Percentiles rank a stretch among this genome's conserved stretches.
Conservation (phyloP, 345 rosid genomes). For the Citrus medica region DNA sequence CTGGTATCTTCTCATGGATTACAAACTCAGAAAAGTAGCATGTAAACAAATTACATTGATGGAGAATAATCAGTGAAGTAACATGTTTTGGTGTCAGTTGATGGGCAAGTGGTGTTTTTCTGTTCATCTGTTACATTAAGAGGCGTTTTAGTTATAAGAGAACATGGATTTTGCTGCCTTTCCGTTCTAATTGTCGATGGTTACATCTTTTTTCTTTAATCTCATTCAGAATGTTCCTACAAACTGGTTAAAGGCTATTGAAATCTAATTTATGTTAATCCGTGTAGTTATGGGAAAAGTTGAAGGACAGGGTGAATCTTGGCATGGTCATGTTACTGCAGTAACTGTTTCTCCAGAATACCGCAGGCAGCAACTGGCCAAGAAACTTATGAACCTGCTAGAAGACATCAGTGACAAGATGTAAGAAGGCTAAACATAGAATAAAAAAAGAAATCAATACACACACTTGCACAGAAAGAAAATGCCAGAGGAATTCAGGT, state of each 20-base stretch:
- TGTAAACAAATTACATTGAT: not conserved
- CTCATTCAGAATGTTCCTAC: not conserved
- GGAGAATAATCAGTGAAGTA: not conserved
- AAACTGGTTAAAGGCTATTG: not conserved
- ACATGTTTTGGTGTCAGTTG: not conserved
- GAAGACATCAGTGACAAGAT: constrained; percentile 87
- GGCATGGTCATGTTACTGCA: constrained; percentile 99
- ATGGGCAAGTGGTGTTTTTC: not conserved
- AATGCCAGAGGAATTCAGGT: not conserved
- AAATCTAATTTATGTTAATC: constrained; percentile 15
- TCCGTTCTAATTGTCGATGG: not conserved
- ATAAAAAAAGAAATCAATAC: not conserved
- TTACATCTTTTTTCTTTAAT: not conserved
- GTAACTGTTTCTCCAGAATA: constrained; percentile 89
- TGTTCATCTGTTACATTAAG: not conserved
- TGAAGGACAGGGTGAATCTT: constrained; percentile 96
- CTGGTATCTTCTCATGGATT: not conserved
- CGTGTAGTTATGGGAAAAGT: constrained; percentile 89
- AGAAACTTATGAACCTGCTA: constrained; percentile 83
- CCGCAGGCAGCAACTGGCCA: constrained; percentile 86
- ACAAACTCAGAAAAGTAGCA: not conserved
- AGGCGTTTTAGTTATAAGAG: not conserved
- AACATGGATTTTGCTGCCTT: not conserved
- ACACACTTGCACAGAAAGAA: not conserved
- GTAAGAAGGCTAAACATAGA: constrained; percentile 35